These are phyloP conservation scores for Nitzschia sp. DNA, from an alignment of 108 stramenopile species.

Conservation along the genomic window DNA sequence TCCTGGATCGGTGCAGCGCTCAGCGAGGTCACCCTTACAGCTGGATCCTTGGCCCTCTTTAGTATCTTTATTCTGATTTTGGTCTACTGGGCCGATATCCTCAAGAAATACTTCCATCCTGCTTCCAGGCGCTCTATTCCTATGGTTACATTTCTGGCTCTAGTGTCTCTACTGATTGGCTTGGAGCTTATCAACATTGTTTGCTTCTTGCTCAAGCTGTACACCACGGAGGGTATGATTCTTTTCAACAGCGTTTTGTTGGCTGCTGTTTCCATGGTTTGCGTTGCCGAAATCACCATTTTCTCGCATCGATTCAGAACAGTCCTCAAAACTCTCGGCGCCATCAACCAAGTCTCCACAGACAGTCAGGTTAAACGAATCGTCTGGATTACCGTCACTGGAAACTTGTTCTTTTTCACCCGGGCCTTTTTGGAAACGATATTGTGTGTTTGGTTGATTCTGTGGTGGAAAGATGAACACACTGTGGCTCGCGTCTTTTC, in stretches of 20 bases:
- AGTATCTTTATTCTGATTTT: conserved; percentile 93
- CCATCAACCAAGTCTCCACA: conserved; percentile 94
- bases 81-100: conserved; percentile 96
- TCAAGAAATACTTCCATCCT: conserved; percentile 93
- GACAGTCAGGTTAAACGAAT: conserved; percentile 93
- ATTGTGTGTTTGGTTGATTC: conserved; percentile 64
- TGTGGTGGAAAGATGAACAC: conserved; percentile 77
- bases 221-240: conserved; percentile 93
- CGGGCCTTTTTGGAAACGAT: conserved; percentile 83
- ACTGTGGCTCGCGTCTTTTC: conserved; percentile 78
- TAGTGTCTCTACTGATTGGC: conserved; percentile 63
- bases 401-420: conserved; percentile 92
- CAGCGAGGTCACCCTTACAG: conserved; percentile 73
- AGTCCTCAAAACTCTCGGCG: conserved; percentile 89
- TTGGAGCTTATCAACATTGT: conserved; percentile 76
- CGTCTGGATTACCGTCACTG: conserved; percentile 93
- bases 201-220: conserved; percentile 74
- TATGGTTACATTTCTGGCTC: conserved; percentile 83
- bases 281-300: conserved; percentile 90
- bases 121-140: conserved; percentile 81
- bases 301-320: conserved; percentile 93
- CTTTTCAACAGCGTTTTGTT: conserved; percentile 83
- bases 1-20: conserved; percentile 85
- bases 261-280: conserved; percentile 79
- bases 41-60: conserved; percentile 89